Evolutionary conservation across 495 filamentous ascomycete species (phyloP).

Genomic region (Articulospora tetracladia): DNA sequence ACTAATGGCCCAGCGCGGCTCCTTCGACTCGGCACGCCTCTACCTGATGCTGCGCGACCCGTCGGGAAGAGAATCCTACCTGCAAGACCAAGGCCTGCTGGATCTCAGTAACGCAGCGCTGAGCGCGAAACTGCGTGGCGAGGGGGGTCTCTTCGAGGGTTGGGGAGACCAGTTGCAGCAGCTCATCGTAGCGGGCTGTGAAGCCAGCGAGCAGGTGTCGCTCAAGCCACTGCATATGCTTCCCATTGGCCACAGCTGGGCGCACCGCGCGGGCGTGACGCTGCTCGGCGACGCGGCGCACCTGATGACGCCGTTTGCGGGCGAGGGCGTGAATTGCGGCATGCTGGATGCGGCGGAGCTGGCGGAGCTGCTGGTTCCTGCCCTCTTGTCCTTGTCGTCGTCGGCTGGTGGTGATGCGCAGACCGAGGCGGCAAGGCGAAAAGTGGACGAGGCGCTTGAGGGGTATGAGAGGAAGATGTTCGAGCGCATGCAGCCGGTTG

Average conservation of each 20-base stretch:
- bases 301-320: slow-evolving; percentile 58
- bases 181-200: slow-evolving; percentile 4
- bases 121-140: background rate
- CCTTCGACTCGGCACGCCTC: slow-evolving; percentile 39
- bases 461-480: slow-evolving; percentile 29
- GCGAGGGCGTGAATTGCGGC: slow-evolving; percentile 57
- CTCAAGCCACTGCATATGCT: slow-evolving; percentile 40
- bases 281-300: slow-evolving; percentile 62
- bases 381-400: background rate
- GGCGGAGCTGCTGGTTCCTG: slow-evolving; percentile 28
- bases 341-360: slow-evolving; percentile 55
- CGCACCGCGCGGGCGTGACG: slow-evolving; percentile 42
- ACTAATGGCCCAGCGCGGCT: slow-evolving; percentile 41
- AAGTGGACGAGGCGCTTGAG: slow-evolving; percentile 18
- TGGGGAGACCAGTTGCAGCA: slow-evolving; percentile 10
- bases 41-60: slow-evolving; percentile 21
- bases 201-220: slow-evolving; percentile 10
- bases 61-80: slow-evolving; percentile 3
- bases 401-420: background rate
- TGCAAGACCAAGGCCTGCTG: background rate
- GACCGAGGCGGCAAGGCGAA: background rate
- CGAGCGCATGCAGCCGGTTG: slow-evolving; percentile 2
- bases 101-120: background rate
- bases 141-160: background rate
- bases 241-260: slow-evolving; percentile 46